Evolutionary conservation across 495 filamentous ascomycete species (phyloP).

Genomic region (Venustampulla echinocandica): DNA sequence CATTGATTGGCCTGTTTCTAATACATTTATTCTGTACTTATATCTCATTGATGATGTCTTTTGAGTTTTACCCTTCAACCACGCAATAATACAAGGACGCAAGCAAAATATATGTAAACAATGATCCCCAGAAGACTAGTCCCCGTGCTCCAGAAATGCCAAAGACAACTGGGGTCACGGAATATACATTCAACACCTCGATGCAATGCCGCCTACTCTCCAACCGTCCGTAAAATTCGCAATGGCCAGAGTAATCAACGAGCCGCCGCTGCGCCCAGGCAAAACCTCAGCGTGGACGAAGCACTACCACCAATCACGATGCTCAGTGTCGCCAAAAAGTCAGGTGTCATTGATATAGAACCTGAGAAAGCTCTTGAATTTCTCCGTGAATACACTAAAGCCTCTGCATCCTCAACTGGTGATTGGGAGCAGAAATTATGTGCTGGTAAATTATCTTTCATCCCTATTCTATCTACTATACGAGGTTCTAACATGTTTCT

Average conservation of each 20-base stretch:
- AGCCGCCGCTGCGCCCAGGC: background rate
- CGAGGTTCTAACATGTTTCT: too few relatives aligned
- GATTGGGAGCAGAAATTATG: conserved; percentile 10
- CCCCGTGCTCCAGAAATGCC: background rate
- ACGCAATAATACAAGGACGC: background rate
- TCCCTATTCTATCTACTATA: background rate
- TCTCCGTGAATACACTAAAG: conserved; percentile 4
- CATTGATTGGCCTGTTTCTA: background rate
- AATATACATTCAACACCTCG: background rate
- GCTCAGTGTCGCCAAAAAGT: conserved; percentile 14
- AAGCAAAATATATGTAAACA: background rate
- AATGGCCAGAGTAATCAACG: background rate
- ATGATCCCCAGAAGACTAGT: background rate
- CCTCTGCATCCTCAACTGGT: background rate
- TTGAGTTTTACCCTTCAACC: background rate
- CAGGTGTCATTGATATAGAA: conserved; percentile 13
- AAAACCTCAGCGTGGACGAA: background rate
- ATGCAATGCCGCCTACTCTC: background rate
- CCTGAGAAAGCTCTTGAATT: conserved; percentile 10
- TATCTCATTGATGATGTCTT: background rate
- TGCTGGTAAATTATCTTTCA: background rate
- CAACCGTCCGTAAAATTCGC: conserved; percentile 1
- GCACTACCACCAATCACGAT: conserved; percentile 10
- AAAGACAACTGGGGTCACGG: background rate
- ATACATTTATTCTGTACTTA: background rate